phyloP scores from a whole-genome alignment of 176 grass and related monocot species.

The Carex cristatella region DNA sequence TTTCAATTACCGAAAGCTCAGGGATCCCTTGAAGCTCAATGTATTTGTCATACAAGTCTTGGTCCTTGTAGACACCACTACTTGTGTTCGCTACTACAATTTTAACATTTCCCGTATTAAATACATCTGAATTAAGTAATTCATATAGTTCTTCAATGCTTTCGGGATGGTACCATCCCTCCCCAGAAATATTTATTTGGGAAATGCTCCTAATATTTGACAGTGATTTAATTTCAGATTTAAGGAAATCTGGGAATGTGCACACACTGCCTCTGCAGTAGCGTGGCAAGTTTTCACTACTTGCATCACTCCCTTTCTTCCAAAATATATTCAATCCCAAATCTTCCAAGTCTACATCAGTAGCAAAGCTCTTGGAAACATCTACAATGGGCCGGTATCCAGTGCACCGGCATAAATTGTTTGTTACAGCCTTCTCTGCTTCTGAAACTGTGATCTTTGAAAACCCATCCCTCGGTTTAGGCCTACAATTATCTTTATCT shows the following conservation, averaged over 20 bases:
- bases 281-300: conserved; percentile 39
- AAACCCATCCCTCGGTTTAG: conserved; percentile 44
- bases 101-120: conserved; percentile 13
- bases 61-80: conserved; percentile 37
- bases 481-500: conserved; percentile 43
- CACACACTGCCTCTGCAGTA: conserved; percentile 46
- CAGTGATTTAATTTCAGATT: conserved; percentile 34
- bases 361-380: conserved; percentile 77
- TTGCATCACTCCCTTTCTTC: conserved; percentile 41
- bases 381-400: conserved; percentile 64
- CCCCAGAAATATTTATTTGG: conserved; percentile 12
- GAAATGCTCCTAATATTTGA: conserved; percentile 22
- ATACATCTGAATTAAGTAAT: conserved; percentile 8
- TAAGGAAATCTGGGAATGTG: conserved; percentile 56
- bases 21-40: conserved; percentile 33
- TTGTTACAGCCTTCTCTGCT: conserved; percentile 50
- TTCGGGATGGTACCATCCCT: conserved; percentile 18
- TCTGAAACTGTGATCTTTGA: conserved; percentile 53
- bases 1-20: conserved; percentile 24
- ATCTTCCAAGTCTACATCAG: conserved; percentile 69
- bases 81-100: conserved; percentile 34
- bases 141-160: conserved; percentile 31
- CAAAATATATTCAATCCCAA: conserved; percentile 69
- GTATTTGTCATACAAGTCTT: conserved; percentile 30
- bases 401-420: conserved; percentile 71